Base-by-base conservation (phyloP, 169 alveolate genomes). In the Cryptosporidium sp. region DNA sequence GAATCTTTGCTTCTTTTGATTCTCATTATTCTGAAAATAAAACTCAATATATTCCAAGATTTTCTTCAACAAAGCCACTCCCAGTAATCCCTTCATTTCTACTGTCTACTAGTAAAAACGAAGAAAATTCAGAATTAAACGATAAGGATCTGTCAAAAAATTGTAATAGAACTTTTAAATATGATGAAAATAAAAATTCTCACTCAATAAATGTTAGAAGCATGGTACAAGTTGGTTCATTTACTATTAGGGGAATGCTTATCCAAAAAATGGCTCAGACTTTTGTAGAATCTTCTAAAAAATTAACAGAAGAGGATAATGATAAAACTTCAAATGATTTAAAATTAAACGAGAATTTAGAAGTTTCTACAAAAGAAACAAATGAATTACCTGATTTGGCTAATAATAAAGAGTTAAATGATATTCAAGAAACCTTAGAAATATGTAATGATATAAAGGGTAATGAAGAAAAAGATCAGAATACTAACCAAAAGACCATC, bases 61-160 rank as follows among this genome's bases (percentile, higher is more conserved):
- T 44, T 16, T 60, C 8, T 23, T 16, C 23, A 21, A n/a, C 35
- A 12, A 80, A 80, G 39, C 68, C 89, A 21, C 67, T 44, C 7
- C 89, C 89, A 61, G 51, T 35, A 39, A 80, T 80, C 26, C 89
- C 89, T 14, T 80, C 80, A 18, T 80, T 80, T 65, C 42, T 80
- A 12, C n/a, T 80, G 14, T 44, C 75, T 9, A 44, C 37, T 26
- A 45, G 21, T 33, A 62, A 60, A 26, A 51, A 12, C 26, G 52
- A 60, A 39, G 62, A 42, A 42, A 44, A 80, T 26, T 23, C 44
- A 1, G 89, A 65, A 44, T 1, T n/a, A 18, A 21, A 14, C 9
- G 33, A 7, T 14, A 72, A 51, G 6, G 37, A 72, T 16, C 2
- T 0, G 2, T 7, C 12, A 7, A 37, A 58, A n/a, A 31, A 31